A percentile compares a stretch with the other conserved stretches of the same genome.
Conservation (phyloP, 208 protist genomes). For the Leishmania braziliensis region DNA sequence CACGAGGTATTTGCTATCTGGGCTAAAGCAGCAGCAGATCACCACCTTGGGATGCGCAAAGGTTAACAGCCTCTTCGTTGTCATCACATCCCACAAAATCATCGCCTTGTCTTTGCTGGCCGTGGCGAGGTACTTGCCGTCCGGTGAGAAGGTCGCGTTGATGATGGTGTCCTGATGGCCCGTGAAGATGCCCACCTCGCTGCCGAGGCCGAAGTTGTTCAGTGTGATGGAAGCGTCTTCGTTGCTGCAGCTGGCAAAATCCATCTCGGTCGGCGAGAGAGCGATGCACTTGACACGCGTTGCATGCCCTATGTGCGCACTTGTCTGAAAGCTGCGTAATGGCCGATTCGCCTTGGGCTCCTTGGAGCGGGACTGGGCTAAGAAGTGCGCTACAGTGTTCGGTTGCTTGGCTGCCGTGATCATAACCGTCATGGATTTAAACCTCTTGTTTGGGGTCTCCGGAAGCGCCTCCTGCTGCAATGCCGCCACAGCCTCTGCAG, state of each 20-base stretch:
- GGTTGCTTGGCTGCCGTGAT: constrained; percentile 31
- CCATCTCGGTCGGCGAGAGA: constrained; percentile 62
- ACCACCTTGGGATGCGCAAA: constrained; percentile 85
- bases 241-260: constrained; percentile 84
- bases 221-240: constrained; percentile 82
- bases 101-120: constrained; percentile 88
- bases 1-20: constrained; percentile 81
- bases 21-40: constrained; percentile 90
- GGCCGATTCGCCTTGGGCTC: constrained; percentile 19
- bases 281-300: constrained; percentile 87
- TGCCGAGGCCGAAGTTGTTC: constrained; percentile 46
- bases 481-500: not conserved
- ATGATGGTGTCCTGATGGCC: constrained; percentile 89
- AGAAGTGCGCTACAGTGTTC: constrained; percentile 39
- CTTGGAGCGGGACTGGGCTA: constrained; percentile 4
- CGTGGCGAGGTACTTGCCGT: constrained; percentile 89
- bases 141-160: constrained; percentile 75
- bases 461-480: constrained; percentile 3
- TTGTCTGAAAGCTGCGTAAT: constrained; percentile 41
- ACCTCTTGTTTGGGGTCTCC: not conserved
- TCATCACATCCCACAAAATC: constrained; percentile 89
- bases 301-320: constrained; percentile 66
- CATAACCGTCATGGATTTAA: constrained; percentile 34
- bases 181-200: constrained; percentile 86
- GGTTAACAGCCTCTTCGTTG: constrained; percentile 70